Base-by-base conservation (phyloP, 768 basidiomycete genomes). In the Daedaleopsis sinensis region DNA sequence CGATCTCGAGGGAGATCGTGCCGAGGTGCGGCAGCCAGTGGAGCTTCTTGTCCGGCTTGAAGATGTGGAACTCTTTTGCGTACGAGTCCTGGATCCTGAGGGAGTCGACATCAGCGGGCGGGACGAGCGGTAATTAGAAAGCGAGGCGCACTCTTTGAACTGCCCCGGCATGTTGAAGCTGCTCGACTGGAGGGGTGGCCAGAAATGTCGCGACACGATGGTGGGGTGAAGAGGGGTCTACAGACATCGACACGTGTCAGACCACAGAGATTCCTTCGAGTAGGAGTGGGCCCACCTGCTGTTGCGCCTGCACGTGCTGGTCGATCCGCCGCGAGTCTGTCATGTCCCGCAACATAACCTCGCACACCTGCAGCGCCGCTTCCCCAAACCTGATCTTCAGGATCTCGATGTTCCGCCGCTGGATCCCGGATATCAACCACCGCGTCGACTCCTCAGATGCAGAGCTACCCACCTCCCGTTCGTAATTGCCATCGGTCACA, bases 331-430 rank as follows among this genome's bases (percentile, higher is more conserved):
- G 89, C 43, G 96, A 97, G 73, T 98, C 95, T 3, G 93, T 90
- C 87, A 98, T 91, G 72, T 99, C 97, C 70, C 88, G 92, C 70
- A 98, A 78, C 97, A 99, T 98, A 57, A 99, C 95, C 71, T 98
- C 96, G 78, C 96, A 98, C 6, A 94, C 91, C 72, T 97, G 94
- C 58, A 99, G 75, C 2, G 94, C 88, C 1, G 88, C 82, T 68
- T 98, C 97, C 21, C 97, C 97, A 68, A 99, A 99, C 3, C 97
- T 89, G 57, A 96, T 84, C 78, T 98, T 98, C 62, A 99, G 77
- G 46, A 96, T 92, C 73, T 97, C 96, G 61, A 98, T 87, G 68
- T 93, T 97, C 23, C 90, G 84, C 19, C 96, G 87, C 94, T 98
- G 59, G 18, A 23, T 13, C 18, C 44, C 32, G 16, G 48, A 19